Evolutionary conservation across 768 basidiomycete species (phyloP).

Genomic region (Naganishia randhawae): DNA sequence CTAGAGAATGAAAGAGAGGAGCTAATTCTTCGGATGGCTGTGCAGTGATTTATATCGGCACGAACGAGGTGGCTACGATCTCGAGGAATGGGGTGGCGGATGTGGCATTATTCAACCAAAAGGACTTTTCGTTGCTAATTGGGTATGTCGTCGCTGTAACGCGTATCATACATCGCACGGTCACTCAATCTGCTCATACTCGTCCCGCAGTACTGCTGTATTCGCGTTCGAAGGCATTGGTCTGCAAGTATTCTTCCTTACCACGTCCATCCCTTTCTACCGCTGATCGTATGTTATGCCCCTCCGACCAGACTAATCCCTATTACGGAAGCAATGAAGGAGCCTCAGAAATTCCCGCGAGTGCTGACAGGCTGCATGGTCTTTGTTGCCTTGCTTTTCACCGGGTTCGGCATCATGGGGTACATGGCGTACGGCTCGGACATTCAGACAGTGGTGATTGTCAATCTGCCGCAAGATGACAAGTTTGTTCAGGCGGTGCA

Average conservation of each 20-base stretch:
- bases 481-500: constrained; percentile 80
- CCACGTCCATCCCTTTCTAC: too few relatives aligned
- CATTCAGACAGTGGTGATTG: constrained; percentile 87
- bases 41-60: constrained; percentile 51
- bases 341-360: constrained; percentile 85
- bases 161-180: constrained; percentile 41
- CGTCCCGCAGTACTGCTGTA: constrained; percentile 64
- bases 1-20: too few relatives aligned
- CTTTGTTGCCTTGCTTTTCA: constrained; percentile 76
- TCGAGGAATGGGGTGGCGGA: constrained; percentile 67
- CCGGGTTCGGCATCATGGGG: constrained; percentile 77
- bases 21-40: not conserved
- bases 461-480: constrained; percentile 79
- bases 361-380: constrained; percentile 88
- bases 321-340: constrained; percentile 93
- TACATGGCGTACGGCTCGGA: constrained; percentile 83
- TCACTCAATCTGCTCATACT: not conserved
- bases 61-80: constrained; percentile 74
- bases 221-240: constrained; percentile 99
- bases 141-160: constrained; percentile 60
- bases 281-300: too few relatives aligned
- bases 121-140: constrained; percentile 84
- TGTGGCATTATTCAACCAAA: constrained; percentile 78
- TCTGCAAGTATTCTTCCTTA: constrained; percentile 55
- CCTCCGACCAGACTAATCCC: constrained; percentile 67